These are phyloP conservation scores for Vitis labrusca DNA, from an alignment of 164 flowering plant species.

Conservation along the genomic window DNA sequence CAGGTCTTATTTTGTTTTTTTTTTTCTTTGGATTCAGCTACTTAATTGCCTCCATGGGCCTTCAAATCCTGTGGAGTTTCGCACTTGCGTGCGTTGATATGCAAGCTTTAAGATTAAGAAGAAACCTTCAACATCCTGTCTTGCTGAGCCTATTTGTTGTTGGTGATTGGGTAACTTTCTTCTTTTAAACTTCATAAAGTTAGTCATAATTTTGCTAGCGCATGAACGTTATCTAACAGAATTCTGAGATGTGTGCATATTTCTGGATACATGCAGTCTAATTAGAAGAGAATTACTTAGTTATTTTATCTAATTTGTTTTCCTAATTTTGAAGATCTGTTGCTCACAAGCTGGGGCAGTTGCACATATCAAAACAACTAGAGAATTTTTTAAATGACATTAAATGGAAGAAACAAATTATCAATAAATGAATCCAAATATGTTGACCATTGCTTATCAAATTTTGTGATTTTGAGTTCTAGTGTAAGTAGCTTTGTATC, in stretches of 20 bases:
- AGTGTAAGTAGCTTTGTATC: background rate
- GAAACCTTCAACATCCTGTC: constrained; percentile 22
- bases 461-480: background rate
- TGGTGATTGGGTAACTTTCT: constrained; percentile 34
- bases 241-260: background rate
- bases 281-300: background rate
- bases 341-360: background rate
- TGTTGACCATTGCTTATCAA: background rate
- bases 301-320: background rate
- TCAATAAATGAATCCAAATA: background rate
- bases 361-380: background rate
- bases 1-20: background rate
- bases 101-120: constrained; percentile 30
- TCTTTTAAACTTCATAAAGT: background rate
- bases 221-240: background rate
- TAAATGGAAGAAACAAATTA: background rate
- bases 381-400: background rate
- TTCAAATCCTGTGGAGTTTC: constrained; percentile 36
- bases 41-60: constrained; percentile 19
- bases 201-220: background rate
- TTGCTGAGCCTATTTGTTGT: constrained; percentile 36
- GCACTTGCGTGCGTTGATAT: constrained; percentile 38
- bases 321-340: background rate
- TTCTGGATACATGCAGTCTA: too few species aligned
- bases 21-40: background rate